Base-by-base conservation (phyloP, 306 rosid genomes). In the Trifolium dubium region DNA sequence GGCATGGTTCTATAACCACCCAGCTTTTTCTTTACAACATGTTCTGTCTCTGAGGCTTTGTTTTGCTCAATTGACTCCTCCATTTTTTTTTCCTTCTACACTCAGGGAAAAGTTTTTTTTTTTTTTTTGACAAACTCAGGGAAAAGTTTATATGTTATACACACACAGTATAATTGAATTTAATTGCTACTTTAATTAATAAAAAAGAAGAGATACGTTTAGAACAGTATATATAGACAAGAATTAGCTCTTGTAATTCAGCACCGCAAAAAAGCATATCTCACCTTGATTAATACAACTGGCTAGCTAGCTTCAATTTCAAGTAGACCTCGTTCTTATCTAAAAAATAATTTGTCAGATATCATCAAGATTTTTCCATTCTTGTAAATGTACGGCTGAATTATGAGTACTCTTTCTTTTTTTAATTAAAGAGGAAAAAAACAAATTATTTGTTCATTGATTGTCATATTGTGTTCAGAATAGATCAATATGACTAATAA, bases 1-100 rank as follows among this genome's bases (percentile, higher is more conserved):
- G 96, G 93, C 87, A 93, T 82, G 83, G 96, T 87, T 86, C 80
- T 79, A 14, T 71, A 71, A 73, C 97, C 98, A 67, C 98, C 98
- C 12, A 49, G 55, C 82, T 77, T 90, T 67, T 66, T 84, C 72
- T 67, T 63, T 68, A 29, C 34, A 69, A 67, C 71, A 18, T 77
- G 51, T 74, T 80, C 69, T 44, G 67, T 35, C 50, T 74, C 72
- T 37, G 8, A 6, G 40, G 10, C 9, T 63, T 77, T 81, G 75
- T 41, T 50, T 74, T 83, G 67, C 77, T 85, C 80, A 47, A 77
- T 76, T 75, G 85, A 11, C 14, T 54, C 46, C 81, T 82, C 84
- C 84, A 72, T 83, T 78, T 41, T 68, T 77, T 60, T 61, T 79
- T n/a, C n/a, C 49, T 81, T 74, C 64, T 29, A 32, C 44, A 34